A percentile compares a stretch with the other conserved stretches of the same genome.
Conservation (phyloP, 148 eudicot genomes). For the Fagopyrum tataricum region DNA sequence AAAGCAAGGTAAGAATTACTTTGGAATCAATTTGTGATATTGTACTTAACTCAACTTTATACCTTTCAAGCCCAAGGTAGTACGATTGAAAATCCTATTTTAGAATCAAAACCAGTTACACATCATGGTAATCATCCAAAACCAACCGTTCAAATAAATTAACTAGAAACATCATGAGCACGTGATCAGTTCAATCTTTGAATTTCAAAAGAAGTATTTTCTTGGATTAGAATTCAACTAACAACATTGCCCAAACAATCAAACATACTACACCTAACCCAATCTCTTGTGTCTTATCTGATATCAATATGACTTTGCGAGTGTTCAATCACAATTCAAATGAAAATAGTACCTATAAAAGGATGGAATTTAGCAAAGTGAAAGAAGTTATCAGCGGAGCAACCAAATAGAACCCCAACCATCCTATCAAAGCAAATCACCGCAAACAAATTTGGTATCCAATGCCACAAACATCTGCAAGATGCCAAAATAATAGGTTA, state of each 20-base stretch:
- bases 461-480: conserved; percentile 69
- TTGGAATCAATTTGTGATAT: neutral
- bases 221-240: too few species aligned
- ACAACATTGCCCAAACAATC: neutral
- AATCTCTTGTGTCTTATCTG: neutral
- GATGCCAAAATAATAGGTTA: too few species aligned
- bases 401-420: conserved; percentile 76
- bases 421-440: conserved; percentile 88
- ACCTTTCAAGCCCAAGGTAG: neutral
- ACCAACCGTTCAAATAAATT: too few species aligned
- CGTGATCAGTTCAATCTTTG: too few species aligned
- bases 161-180: too few species aligned
- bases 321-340: neutral
- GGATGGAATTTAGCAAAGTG: conserved; percentile 67
- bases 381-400: conserved; percentile 86
- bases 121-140: neutral
- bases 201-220: too few species aligned
- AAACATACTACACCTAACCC: neutral
- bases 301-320: neutral
- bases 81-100: neutral
- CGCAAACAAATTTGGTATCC: conserved; percentile 50
- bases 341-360: conserved; percentile 45
- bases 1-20: neutral
- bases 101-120: neutral
- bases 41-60: neutral